Evolutionary conservation across 345 rosid genomes (phyloP).

Genomic region (Murraya koenigii): DNA sequence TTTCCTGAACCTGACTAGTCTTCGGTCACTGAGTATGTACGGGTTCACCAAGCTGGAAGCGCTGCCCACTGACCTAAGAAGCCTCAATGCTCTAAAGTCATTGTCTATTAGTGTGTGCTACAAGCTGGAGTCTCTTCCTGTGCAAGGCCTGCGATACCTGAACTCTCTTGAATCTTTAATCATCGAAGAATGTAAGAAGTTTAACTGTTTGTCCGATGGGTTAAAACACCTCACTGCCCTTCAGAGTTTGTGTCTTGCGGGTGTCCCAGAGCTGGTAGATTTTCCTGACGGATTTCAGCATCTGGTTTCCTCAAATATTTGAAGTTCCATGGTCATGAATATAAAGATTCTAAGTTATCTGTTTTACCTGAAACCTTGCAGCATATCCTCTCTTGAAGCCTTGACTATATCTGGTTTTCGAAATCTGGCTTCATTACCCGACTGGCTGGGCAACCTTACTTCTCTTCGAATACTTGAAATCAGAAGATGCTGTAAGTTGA

Average conservation of each 20-base stretch:
- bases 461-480: background rate
- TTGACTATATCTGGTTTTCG: background rate
- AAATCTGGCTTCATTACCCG: background rate
- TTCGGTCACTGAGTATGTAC: background rate
- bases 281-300: background rate
- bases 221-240: background rate
- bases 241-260: accelerated
- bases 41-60: background rate
- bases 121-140: constrained; percentile 3
- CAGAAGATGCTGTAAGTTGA: background rate
- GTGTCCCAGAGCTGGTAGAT: background rate
- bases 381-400: background rate
- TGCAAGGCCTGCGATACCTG: background rate
- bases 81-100: background rate
- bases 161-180: background rate
- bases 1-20: background rate
- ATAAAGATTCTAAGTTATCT: too few species aligned
- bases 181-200: background rate
- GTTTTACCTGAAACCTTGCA: background rate
- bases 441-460: background rate
- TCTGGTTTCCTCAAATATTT: background rate
- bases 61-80: background rate
- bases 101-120: too few species aligned
- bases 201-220: background rate
- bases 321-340: accelerated